phyloP scores from a whole-genome alignment of 164 flowering plant species.

The Magnolia officinalis region DNA sequence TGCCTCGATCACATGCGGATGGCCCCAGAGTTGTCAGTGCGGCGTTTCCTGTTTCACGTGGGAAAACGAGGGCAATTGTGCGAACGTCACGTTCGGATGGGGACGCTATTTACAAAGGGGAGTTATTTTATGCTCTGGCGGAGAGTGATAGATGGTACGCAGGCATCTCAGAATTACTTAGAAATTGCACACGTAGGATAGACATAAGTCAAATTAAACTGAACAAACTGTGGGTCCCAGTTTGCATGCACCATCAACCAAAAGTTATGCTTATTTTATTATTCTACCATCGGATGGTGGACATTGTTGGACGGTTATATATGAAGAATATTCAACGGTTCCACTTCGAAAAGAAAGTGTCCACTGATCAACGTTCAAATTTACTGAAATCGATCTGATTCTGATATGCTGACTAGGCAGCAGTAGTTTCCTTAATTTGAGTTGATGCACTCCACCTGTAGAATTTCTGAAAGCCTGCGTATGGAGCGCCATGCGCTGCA shows the following conservation, averaged over 20 bases:
- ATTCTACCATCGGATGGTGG: not conserved
- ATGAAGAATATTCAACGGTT: not conserved
- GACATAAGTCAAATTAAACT: not conserved
- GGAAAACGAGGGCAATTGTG: slow-evolving; percentile 16
- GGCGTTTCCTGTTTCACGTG: slow-evolving; percentile 19
- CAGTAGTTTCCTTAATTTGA: too few species aligned
- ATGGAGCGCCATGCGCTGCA: too few species aligned
- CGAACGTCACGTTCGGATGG: slow-evolving; percentile 26
- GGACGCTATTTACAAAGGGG: slow-evolving; percentile 9
- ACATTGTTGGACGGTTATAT: not conserved
- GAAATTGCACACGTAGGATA: not conserved
- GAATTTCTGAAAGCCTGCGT: too few species aligned
- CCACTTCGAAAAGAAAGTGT: too few species aligned
- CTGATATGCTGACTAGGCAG: too few species aligned
- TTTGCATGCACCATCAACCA: not conserved
- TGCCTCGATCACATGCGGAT: slow-evolving; percentile 22
- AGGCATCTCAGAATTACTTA: not conserved
- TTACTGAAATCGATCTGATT: too few species aligned
- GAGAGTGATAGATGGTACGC: not conserved
- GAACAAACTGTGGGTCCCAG: not conserved
- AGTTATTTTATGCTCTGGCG: not conserved
- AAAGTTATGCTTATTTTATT: not conserved
- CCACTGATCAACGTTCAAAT: too few species aligned
- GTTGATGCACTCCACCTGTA: too few species aligned
- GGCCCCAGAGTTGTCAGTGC: slow-evolving; percentile 18